phyloP scores from a whole-genome alignment of 2,329 filamentous ascomycete species.

The Cyphellophora europaea region DNA sequence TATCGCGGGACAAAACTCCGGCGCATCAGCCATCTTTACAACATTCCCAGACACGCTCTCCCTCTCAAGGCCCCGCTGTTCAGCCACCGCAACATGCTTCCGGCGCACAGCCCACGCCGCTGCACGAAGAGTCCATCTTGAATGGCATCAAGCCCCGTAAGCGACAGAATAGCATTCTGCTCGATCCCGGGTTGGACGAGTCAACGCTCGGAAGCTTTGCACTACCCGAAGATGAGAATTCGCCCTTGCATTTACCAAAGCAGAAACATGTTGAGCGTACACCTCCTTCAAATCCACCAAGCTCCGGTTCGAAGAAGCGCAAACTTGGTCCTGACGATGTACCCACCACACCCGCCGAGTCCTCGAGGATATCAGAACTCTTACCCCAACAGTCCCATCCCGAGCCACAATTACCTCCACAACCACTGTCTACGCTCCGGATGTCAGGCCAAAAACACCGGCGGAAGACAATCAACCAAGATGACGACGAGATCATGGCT shows the following conservation, averaged over 20 bases:
- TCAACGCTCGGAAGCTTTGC: constrained; percentile 15
- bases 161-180: constrained; percentile 19
- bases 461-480: constrained; percentile 4
- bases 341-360: constrained; percentile 2
- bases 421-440: constrained; percentile 7
- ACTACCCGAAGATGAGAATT: constrained; percentile 17
- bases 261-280: constrained; percentile 1
- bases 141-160: constrained; percentile 16
- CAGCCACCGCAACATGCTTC: not conserved
- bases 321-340: constrained; percentile 10
- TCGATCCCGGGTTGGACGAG: constrained; percentile 12
- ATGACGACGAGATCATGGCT: constrained; percentile 14
- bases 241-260: constrained; percentile 8
- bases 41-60: no score
- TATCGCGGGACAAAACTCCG: not conserved
- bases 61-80: constrained; percentile 4
- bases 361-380: no score
- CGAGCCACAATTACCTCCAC: constrained; percentile 2
- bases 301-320: constrained; percentile 14
- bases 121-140: constrained; percentile 15
- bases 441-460: constrained; percentile 8
- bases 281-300: constrained; percentile 5
- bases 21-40: not conserved
- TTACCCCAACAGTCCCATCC: not conserved
- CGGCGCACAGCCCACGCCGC: constrained; percentile 8